These are phyloP conservation scores for Eimeria sp. DNA, from an alignment of 169 alveolate genomes.

Conservation along the genomic window DNA sequence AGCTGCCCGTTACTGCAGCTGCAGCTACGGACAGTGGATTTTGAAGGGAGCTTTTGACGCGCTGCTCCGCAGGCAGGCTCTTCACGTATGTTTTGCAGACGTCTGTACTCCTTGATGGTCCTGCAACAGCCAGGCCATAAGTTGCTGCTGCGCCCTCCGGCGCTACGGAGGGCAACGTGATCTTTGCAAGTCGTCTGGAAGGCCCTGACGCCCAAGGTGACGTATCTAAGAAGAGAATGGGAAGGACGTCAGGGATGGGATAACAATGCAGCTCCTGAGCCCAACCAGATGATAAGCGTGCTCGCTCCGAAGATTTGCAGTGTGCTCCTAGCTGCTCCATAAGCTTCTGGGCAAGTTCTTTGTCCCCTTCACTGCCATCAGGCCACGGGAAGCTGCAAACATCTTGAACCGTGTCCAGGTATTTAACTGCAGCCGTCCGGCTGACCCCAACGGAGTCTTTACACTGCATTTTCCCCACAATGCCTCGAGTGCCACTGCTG, in stretches of 20 bases:
- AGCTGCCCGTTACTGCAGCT: no score
- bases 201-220: conserved; percentile 65
- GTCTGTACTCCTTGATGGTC: neutral
- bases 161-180: neutral
- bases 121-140: neutral
- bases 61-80: conserved; percentile 68
- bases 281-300: conserved; percentile 2
- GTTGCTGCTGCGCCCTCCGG: conserved; percentile 18
- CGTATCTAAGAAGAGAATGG: conserved; percentile 46
- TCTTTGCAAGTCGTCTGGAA: neutral
- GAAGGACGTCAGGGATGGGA: conserved; percentile 28
- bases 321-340: conserved; percentile 28
- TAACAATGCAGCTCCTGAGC: neutral
- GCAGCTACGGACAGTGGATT: conserved; percentile 50
- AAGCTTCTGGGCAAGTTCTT: conserved; percentile 40
- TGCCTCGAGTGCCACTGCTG: neutral
- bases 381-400: conserved; percentile 47
- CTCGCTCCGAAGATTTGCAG: neutral
- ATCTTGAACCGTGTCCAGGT: neutral
- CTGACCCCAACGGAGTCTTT: neutral
- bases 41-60: conserved; percentile 58
- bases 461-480: neutral
- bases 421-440: neutral
- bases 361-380: conserved; percentile 68
- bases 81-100: neutral